Evolutionary conservation across 2,329 filamentous ascomycete species (phyloP), one percentile per base, ranked within the genome.

Genomic region (Epichloe sibirici): DNA sequence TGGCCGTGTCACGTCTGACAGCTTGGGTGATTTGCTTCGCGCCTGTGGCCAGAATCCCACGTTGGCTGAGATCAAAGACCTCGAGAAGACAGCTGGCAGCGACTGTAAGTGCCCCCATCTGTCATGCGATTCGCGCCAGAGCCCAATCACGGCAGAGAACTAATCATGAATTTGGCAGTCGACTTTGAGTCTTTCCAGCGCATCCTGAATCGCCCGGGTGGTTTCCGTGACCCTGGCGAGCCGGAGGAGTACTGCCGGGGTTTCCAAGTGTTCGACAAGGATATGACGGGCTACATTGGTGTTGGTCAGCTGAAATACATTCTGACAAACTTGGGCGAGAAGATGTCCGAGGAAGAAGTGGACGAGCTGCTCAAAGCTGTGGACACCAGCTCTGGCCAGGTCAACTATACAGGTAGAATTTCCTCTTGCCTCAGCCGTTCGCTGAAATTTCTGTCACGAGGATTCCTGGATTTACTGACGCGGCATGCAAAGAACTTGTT

Each of bases 191-290:
- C 90, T 59, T 98, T 98, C 77, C 83, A 87, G 71, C 93, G 93
- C 72, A 84, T 97, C 63, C 88, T 98, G 58, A 97, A 97, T 81
- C 87, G 93, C 58, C 93, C 93, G 38, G 90, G 90, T 67, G 93
- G 93, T 63, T 98, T 98, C 86, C 90, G 93, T 69, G 93, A 97
- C 65, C 90, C 93, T 2, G 93, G 93, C 68, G 90, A 96, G 74
- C 91, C 93, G 42, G 91, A 97, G 66, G 91, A 97, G 71, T 98
- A 98, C 74, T 95, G 91, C 72, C 88, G 91, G 57, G 93, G 93
- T 52, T 98, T 98, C 77, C 93, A 98, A 72, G 93, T 98, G 51
- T 98, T 98, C 64, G 93, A 98, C 74, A 98, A 98, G 74, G 93
- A 98, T 69, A 86, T 95, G 82, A 95, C 90, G 55, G 93, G 93